Conservation (phyloP, 164 flowering plant genomes). For the Dillenia turbinata region DNA sequence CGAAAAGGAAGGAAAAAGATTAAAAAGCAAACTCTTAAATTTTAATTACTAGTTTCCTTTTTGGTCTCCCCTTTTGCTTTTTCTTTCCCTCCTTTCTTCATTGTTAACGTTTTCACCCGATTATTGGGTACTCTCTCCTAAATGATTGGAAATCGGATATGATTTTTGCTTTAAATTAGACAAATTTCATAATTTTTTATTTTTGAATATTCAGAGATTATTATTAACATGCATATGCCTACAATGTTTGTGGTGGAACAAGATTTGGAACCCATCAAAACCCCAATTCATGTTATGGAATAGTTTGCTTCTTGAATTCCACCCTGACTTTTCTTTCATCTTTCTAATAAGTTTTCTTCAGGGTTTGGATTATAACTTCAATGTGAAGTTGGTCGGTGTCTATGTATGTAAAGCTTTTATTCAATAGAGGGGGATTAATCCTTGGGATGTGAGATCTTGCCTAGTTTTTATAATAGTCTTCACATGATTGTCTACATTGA, state of each 20-base stretch:
- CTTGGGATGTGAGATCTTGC: too few relatives aligned
- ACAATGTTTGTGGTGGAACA: slow-evolving; percentile 65
- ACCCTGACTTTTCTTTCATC: slow-evolving; percentile 20
- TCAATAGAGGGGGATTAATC: too few relatives aligned
- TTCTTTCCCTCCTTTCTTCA: slow-evolving; percentile 56
- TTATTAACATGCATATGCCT: slow-evolving; percentile 53
- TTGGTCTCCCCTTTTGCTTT: slow-evolving; percentile 87
- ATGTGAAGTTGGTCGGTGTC: background rate
- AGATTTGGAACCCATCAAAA: slow-evolving; percentile 48
- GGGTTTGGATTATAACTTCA: background rate
- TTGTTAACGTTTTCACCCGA: slow-evolving; percentile 66
- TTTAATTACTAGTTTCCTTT: too few relatives aligned
- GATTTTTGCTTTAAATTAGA: background rate
- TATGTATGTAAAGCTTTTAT: too few relatives aligned
- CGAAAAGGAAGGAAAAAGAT: too few relatives aligned
- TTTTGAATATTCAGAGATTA: too few relatives aligned
- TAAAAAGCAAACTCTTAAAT: too few relatives aligned
- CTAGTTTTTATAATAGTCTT: too few relatives aligned
- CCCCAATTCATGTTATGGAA: slow-evolving; percentile 65
- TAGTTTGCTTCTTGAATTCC: slow-evolving; percentile 69
- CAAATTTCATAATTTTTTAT: background rate
- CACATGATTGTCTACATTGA: too few relatives aligned
- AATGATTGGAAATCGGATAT: background rate
- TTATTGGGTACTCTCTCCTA: slow-evolving; percentile 53
- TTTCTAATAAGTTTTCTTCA: background rate